Evolutionary conservation across 495 filamentous ascomycete genomes (phyloP), one percentile per base, ranked within the genome.

Genomic region (Penicillium waksmanii): DNA sequence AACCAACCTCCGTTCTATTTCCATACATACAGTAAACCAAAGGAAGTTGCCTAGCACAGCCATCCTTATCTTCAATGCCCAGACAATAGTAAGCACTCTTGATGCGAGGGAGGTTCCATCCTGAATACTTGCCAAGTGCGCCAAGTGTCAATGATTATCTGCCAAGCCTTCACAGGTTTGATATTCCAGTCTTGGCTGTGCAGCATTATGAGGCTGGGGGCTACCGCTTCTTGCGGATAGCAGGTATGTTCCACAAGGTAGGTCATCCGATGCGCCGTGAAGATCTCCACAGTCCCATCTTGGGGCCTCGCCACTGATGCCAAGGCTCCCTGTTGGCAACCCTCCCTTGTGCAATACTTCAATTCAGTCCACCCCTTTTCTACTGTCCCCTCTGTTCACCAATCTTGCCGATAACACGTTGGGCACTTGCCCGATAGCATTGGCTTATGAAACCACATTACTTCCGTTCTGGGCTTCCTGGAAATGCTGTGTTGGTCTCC

Each of bases 101-200:
- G 51, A 64, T 42, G 66, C 65, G 55, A 73, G 64, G 67, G 66
- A 65, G 63, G 25, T 47, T 56, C 57, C 46, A 48, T 48, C 46
- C 61, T 51, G 48, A 63, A 74, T 70, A 56, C 55, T 56, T 74
- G 73, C 71, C 71, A 74, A 72, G 70, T 56, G 11, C 38, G 65
- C 57, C 66, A 65, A 66, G 61, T 50, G 65, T 68, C 57, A 43
- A 71, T 69, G 66, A 56, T 65, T 55, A 70, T 64, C 62, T 56
- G 74, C 74, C 74, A 77, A 77, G 74, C 56, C 62, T 63, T 66
- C 60, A 73, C 64, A 56, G 62, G 65, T 76, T 64, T 68, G 72
- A 76, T 74, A 62, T 61, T 65, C 58, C 64, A 60, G 61, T 53
- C 67, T 67, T 67, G 67, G 64, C 58, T 43, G 51, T 25, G 46